These are phyloP conservation scores for Incumbomyces lentus DNA, from an alignment of 2,329 filamentous ascomycete species.

Conservation along the genomic window DNA sequence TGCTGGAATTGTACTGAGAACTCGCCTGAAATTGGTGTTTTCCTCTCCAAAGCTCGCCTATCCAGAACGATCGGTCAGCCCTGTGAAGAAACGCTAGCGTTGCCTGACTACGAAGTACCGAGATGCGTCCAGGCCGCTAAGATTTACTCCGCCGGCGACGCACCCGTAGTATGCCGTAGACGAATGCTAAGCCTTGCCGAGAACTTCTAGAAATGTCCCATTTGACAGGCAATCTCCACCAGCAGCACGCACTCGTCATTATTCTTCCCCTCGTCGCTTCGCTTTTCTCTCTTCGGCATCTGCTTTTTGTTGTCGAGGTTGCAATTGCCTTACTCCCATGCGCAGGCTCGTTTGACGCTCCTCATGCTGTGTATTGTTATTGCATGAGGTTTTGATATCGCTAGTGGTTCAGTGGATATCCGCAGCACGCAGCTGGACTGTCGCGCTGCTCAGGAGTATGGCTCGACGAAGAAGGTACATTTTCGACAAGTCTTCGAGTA, in stretches of 20 bases:
- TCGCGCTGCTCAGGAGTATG: background rate
- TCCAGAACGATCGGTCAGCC: too few species aligned
- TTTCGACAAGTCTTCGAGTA: slow-evolving; percentile 1
- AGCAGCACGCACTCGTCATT: background rate
- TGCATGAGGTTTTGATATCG: background rate
- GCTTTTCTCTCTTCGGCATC: background rate
- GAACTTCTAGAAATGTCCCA: too few species aligned
- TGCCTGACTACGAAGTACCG: too few species aligned
- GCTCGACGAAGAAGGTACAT: slow-evolving; percentile 1
- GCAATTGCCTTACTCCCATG: background rate
- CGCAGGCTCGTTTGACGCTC: background rate
- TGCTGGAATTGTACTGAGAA: too few species aligned
- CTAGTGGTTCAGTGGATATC: background rate
- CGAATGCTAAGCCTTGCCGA: too few species aligned
- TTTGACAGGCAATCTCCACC: too few species aligned
- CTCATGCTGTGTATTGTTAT: background rate
- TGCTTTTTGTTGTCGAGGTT: background rate
- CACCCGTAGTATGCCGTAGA: too few species aligned
- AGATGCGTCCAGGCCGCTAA: too few species aligned
- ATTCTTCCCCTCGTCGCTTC: background rate
- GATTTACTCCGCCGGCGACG: too few species aligned
- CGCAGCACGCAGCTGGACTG: background rate
- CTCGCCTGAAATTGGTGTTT: too few species aligned
- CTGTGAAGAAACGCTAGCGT: too few species aligned
- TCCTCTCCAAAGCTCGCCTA: too few species aligned